phyloP scores from a whole-genome alignment of 768 basidiomycete species.

The Collybia sp. region DNA sequence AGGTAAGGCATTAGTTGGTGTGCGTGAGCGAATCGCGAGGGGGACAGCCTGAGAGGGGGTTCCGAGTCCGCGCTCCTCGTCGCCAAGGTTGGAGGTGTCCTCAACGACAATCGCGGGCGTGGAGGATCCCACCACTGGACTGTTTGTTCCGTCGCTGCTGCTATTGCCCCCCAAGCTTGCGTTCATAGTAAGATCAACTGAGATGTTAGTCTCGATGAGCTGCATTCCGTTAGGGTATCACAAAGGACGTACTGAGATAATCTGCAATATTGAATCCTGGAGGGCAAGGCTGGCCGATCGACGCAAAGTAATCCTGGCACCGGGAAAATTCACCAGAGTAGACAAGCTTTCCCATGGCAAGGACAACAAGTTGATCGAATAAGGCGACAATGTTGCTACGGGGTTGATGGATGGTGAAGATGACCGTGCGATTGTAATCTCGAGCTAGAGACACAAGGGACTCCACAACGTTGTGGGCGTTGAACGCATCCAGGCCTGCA shows the following conservation, averaged over 20 bases:
- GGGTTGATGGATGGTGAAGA: conserved; percentile 98
- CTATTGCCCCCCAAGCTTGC: conserved; percentile 35
- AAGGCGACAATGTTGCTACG: conserved; percentile 95
- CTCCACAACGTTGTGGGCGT: conserved; percentile 93
- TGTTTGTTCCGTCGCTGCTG: conserved; percentile 14
- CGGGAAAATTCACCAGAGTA: conserved; percentile 76
- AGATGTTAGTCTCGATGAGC: not conserved
- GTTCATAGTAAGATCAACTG: conserved; percentile 74
- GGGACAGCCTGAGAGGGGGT: conserved; percentile 21
- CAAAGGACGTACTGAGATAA: conserved; percentile 70
- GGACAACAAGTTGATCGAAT: conserved; percentile 86
- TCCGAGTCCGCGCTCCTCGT: conserved; percentile 66
- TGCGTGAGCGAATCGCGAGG: conserved; percentile 33
- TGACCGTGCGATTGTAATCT: conserved; percentile 89
- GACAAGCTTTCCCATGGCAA: conserved; percentile 79
- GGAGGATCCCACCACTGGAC: conserved; percentile 25
- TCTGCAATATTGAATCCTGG: conserved; percentile 97
- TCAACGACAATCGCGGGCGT: conserved; percentile 18
- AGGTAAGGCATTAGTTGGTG: conserved; percentile 21
- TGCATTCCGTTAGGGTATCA: conserved; percentile 1
- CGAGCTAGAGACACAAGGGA: conserved; percentile 80
- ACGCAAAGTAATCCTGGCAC: conserved; percentile 78
- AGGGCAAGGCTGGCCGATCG: conserved; percentile 81
- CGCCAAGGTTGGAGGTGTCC: conserved; percentile 41
- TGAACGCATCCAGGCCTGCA: conserved; percentile 88